Percentiles rank a stretch among this genome's conserved stretches.
Conservation (phyloP, 257 asterid genomes). For the Orobanche coerulescens region DNA sequence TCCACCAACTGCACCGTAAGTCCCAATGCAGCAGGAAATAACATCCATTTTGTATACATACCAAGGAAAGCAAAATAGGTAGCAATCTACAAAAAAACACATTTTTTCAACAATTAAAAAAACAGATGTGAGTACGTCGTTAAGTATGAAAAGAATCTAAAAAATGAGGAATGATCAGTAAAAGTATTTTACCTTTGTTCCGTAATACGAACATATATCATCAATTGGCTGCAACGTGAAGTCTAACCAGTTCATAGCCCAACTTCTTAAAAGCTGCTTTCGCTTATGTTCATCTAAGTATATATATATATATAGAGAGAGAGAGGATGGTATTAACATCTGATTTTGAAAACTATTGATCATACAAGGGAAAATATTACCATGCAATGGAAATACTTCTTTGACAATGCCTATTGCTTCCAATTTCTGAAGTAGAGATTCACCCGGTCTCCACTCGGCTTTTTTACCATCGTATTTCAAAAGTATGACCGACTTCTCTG, state of each 20-base stretch:
- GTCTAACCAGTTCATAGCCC: slow-evolving; percentile 95
- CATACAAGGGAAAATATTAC: slow-evolving; percentile 30
- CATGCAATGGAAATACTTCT: slow-evolving; percentile 90
- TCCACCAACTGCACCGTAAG: slow-evolving; percentile 64
- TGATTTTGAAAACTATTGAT: slow-evolving; percentile 15
- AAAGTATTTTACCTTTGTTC: slow-evolving; percentile 56
- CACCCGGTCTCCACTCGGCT: slow-evolving; percentile 60
- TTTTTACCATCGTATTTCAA: slow-evolving; percentile 38
- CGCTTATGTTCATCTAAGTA: slow-evolving; percentile 63
- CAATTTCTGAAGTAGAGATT: slow-evolving; percentile 51
- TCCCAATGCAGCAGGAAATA: slow-evolving; percentile 86
- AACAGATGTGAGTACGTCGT: background rate
- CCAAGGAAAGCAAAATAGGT: slow-evolving; percentile 87
- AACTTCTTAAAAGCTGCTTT: slow-evolving; percentile 74
- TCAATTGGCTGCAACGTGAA: slow-evolving; percentile 85
- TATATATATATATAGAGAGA: slow-evolving; percentile 9
- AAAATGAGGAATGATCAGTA: background rate
- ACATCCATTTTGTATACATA: slow-evolving; percentile 89
- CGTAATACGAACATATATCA: slow-evolving; percentile 78
- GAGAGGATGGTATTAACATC: slow-evolving; percentile 4
- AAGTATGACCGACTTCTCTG: slow-evolving; percentile 28
- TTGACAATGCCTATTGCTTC: slow-evolving; percentile 54
- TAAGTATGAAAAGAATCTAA: slow-evolving; percentile 7
- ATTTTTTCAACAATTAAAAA: background rate
- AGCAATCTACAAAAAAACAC: slow-evolving; percentile 50